These are phyloP conservation scores for Scedosporium boydii DNA, from an alignment of 2,329 filamentous ascomycete species.

Conservation along the genomic window DNA sequence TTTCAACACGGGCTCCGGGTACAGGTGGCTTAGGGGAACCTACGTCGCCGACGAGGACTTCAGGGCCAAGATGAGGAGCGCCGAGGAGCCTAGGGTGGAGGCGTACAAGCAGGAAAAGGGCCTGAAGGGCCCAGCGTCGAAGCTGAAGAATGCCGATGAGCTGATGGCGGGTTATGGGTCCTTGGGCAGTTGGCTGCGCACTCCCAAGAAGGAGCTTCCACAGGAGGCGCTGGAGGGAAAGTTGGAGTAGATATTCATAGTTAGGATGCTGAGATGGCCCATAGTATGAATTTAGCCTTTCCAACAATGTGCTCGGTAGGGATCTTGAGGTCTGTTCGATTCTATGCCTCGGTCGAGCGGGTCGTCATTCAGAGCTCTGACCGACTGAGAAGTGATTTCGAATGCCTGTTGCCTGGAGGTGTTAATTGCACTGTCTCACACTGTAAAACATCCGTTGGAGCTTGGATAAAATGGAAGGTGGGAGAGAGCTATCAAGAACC, in stretches of 20 bases:
- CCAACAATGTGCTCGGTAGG: too few species aligned
- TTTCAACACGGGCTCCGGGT: slow-evolving; percentile 59
- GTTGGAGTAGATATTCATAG: background rate
- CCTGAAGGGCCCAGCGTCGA: slow-evolving; percentile 1
- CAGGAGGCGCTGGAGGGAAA: slow-evolving; percentile 3
- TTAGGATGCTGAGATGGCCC: background rate
- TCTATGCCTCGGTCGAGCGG: too few species aligned
- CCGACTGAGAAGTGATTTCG: background rate
- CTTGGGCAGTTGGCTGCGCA: slow-evolving; percentile 2
- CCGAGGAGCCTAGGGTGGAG: slow-evolving; percentile 5
- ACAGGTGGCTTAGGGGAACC: slow-evolving; percentile 75
- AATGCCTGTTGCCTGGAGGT: background rate
- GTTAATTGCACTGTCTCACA: background rate
- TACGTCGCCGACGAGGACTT: slow-evolving; percentile 58
- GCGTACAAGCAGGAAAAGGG: slow-evolving; percentile 8
- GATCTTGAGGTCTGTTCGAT: background rate
- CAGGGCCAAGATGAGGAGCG: slow-evolving; percentile 19
- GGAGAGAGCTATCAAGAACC: background rate
- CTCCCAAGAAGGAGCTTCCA: slow-evolving; percentile 1
- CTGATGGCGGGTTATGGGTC: slow-evolving; percentile 5
- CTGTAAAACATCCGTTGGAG: background rate
- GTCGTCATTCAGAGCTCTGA: too few species aligned
- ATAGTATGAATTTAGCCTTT: background rate
- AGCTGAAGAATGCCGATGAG: slow-evolving; percentile 2
- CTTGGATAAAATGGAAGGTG: background rate